Evolutionary conservation across 1,284 basidiomycete species (phyloP).

Genomic region (Boletus sp.): DNA sequence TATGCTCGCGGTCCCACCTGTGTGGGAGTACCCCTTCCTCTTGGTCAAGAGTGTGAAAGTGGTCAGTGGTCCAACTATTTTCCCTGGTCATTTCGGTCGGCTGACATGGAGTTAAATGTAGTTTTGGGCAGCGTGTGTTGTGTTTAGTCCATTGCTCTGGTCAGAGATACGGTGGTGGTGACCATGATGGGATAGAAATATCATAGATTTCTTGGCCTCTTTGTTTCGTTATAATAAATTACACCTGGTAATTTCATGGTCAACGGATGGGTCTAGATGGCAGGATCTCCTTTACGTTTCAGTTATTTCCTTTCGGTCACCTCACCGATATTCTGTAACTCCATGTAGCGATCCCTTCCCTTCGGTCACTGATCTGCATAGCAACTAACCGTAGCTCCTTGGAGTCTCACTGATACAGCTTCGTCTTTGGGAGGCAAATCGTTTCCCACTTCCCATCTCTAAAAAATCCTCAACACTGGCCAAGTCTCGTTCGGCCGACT

Average conservation of each 20-base stretch:
- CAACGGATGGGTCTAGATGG: not conserved
- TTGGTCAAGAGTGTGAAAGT: slow-evolving; percentile 42
- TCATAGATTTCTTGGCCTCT: not conserved
- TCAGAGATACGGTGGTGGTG: slow-evolving; percentile 68
- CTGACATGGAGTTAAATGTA: slow-evolving; percentile 30
- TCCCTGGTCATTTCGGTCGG: slow-evolving; percentile 2
- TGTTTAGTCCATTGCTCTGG: slow-evolving; percentile 84
- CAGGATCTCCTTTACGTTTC: too few species aligned
- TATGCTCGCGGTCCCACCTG: slow-evolving; percentile 26
- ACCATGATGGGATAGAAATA: slow-evolving; percentile 1
- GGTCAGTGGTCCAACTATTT: slow-evolving; percentile 17
- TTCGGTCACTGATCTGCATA: too few species aligned
- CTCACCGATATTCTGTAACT: too few species aligned
- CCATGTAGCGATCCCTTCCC: slow-evolving; percentile 33
- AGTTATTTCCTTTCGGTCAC: too few species aligned
- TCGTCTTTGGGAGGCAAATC: too few species aligned
- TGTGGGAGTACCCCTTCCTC: slow-evolving; percentile 44
- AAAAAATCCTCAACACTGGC: too few species aligned
- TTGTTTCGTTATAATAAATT: slow-evolving; percentile 6
- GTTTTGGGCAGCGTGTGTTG: slow-evolving; percentile 86
- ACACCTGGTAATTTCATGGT: slow-evolving; percentile 12
- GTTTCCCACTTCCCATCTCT: too few species aligned
- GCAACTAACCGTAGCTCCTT: too few species aligned
- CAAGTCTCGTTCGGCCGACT: too few species aligned
- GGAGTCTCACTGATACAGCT: too few species aligned